Conservation (phyloP, 225 moss, liverwort and hornwort genomes). For the Polytrichum commune region DNA sequence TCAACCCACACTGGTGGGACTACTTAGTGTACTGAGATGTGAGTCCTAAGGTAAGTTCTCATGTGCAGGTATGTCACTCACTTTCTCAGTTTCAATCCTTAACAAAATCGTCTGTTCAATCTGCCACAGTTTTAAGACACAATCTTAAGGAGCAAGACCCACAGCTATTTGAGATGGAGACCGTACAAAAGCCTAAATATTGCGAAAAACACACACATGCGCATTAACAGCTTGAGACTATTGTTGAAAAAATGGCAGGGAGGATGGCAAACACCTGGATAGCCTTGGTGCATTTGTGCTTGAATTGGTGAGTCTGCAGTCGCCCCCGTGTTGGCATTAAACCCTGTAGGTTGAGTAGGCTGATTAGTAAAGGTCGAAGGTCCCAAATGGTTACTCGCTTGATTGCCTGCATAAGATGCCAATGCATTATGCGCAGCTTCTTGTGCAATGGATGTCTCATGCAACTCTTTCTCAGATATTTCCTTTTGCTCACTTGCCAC, state of each 20-base stretch:
- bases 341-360: background rate
- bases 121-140: background rate
- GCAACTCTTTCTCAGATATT: slow-evolving; percentile 14
- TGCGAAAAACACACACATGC: too few relatives aligned
- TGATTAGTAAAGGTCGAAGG: slow-evolving; percentile 3
- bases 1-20: too few relatives aligned
- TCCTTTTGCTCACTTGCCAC: slow-evolving; percentile 26
- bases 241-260: too few relatives aligned
- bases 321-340: slow-evolving; percentile 15
- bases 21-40: too few relatives aligned
- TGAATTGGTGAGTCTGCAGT: slow-evolving; percentile 1
- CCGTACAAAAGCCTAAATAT: background rate
- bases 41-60: too few relatives aligned
- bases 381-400: slow-evolving; percentile 13
- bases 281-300: slow-evolving; percentile 16
- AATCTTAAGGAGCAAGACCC: background rate
- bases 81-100: too few relatives aligned
- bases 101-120: background rate
- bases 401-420: slow-evolving; percentile 10
- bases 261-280: background rate
- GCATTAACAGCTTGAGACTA: too few relatives aligned
- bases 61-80: too few relatives aligned
- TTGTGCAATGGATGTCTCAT: slow-evolving; percentile 21
- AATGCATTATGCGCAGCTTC: slow-evolving; percentile 24
- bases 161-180: background rate